phyloP scores from a whole-genome alignment of 345 rosid species.

The Linum usitatissimum region DNA sequence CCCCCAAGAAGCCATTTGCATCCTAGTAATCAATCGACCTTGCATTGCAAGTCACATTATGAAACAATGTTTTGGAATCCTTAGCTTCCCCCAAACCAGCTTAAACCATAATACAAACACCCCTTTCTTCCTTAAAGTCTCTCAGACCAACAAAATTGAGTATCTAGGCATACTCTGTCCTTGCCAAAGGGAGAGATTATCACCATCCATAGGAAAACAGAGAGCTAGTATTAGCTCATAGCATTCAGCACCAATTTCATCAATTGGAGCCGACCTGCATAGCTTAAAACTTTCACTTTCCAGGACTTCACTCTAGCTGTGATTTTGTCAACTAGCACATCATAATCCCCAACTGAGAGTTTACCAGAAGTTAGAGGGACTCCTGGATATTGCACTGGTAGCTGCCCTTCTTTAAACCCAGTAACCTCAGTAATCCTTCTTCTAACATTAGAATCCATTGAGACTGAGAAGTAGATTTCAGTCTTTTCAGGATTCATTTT shows the following conservation, averaged over 20 bases:
- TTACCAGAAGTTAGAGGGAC: no score
- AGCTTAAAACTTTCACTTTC: background rate
- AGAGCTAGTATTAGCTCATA: background rate
- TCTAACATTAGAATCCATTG: no score
- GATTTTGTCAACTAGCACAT: no score
- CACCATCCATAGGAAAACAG: background rate
- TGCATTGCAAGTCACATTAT: background rate
- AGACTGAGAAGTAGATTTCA: no score
- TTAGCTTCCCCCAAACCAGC: background rate
- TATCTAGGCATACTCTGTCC: background rate
- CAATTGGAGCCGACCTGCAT: background rate
- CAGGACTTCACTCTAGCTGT: no score
- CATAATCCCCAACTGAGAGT: no score
- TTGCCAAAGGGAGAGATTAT: background rate
- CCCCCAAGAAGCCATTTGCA: background rate
- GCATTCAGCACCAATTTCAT: no score
- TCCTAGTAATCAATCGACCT: background rate
- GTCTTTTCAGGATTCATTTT: no score
- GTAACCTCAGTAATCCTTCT: no score
- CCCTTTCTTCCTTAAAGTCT: background rate
- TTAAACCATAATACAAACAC: background rate
- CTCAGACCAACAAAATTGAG: background rate
- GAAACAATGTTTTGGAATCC: background rate
- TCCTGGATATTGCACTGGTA: no score
- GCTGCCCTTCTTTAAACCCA: no score